A percentile compares a stretch with the other conserved stretches of the same genome.
Evolutionary conservation across 257 asterid genomes (phyloP).

Genomic region (Scutellaria baicalensis): DNA sequence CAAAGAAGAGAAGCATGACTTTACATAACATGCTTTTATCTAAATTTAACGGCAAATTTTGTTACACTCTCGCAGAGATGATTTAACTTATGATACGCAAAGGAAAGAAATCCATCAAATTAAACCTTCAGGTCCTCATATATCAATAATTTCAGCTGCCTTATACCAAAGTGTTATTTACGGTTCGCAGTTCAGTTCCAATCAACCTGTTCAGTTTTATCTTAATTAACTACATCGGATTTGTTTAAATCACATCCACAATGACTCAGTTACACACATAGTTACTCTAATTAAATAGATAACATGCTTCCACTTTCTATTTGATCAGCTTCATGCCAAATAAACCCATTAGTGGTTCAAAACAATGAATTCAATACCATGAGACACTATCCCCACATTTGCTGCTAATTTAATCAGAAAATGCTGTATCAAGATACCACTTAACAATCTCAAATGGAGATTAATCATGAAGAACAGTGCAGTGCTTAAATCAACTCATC

Average conservation of each 20-base stretch:
- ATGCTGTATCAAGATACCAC: neutral
- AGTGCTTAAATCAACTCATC: conserved; percentile 9
- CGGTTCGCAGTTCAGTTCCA: neutral
- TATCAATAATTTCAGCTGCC: neutral
- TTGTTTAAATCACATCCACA: neutral
- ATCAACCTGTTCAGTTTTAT: neutral
- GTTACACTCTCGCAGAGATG: too few species aligned
- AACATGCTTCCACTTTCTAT: neutral
- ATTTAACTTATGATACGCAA: neutral
- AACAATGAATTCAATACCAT: neutral
- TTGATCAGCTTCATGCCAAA: neutral
- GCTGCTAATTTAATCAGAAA: neutral
- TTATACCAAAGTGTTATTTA: neutral
- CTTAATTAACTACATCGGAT: neutral
- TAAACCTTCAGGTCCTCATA: conserved; percentile 1
- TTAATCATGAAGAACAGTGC: neutral
- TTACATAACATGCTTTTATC: too few species aligned
- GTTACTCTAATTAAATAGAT: neutral
- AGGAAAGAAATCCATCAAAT: neutral
- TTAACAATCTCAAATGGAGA: conserved; percentile 2
- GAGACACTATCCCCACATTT: neutral
- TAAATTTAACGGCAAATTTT: too few species aligned
- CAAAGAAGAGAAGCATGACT: too few species aligned
- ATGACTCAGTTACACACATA: neutral
- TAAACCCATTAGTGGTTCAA: neutral